Percentiles rank a stretch among this genome's conserved stretches.
These are phyloP conservation scores for Fusarium drepaniforme DNA, from an alignment of 2,329 filamentous ascomycete genomes.

Conservation along the genomic window DNA sequence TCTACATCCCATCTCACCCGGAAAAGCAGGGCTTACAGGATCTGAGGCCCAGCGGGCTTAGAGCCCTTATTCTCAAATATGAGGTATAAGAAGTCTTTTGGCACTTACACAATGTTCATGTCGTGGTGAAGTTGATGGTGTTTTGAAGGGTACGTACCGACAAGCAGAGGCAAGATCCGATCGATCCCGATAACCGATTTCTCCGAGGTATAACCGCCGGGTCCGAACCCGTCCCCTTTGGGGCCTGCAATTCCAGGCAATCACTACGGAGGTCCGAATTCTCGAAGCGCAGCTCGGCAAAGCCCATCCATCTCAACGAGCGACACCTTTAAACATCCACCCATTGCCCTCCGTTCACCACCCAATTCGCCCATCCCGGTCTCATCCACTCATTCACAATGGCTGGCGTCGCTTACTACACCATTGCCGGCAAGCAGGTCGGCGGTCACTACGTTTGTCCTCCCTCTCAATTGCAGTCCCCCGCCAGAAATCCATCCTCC, in stretches of 20 bases:
- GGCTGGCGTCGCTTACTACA: conserved; percentile 61
- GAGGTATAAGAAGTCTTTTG: too few species aligned
- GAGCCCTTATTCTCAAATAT: too few species aligned
- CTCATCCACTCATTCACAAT: conserved; percentile 46
- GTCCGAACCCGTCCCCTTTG: conserved; percentile 20
- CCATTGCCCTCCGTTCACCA: conserved; percentile 46
- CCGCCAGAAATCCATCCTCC: conserved; percentile 5
- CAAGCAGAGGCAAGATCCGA: conserved; percentile 27
- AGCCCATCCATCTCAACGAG: conserved; percentile 38
- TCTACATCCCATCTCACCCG: background rate
- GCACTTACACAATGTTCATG: background rate
- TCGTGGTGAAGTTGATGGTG: background rate
- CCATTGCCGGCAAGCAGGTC: conserved; percentile 69
- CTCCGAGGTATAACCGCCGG: conserved; percentile 48
- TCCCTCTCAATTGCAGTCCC: conserved; percentile 29
- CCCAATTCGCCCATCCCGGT: conserved; percentile 44
- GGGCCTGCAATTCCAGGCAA: conserved; percentile 52
- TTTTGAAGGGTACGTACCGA: background rate
- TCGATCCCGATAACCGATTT: conserved; percentile 35
- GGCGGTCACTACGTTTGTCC: conserved; percentile 71
- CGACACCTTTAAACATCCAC: conserved; percentile 42
- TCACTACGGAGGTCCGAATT: conserved; percentile 35
- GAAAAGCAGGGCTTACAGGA: background rate
- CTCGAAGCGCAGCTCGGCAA: conserved; percentile 46
- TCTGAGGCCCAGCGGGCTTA: too few species aligned